Base-by-base conservation (phyloP, 352 stramenopile species). In the Phytopythium sindhum region DNA sequence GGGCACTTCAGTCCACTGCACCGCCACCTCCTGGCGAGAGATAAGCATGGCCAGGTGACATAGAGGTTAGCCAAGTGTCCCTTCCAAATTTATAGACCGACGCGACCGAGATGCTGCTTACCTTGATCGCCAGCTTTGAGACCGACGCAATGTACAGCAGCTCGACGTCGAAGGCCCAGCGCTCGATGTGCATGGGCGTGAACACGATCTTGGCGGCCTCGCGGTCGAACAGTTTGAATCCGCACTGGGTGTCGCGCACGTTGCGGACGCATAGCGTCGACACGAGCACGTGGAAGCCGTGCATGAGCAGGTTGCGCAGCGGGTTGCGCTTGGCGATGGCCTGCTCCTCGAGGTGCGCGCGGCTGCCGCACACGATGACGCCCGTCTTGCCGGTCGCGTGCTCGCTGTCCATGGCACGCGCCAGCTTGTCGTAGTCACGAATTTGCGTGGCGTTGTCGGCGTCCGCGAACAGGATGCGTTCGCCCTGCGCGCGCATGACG, bases 131-230 rank as follows among this genome's bases (percentile, higher is more conserved):
- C 58, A 93, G 73, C 28, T 79, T 76, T 42, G 70, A 84, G 54
- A 62, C 72, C 4, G 69, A 81, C 21, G 86, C 90, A 55, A 98
- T 66, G 71, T 91, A 97, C 29, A 98, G 72, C 63, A 98, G 58
- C 63, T 98, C 94, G n/a, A 98, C 90, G 68, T 98, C 94, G 70
- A 98, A 98, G 23, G 90, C 91, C 94, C 94, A 98, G 42, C 94
- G 87, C 61, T 98, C 85, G 23, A 98, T 91, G 77, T 98, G 94
- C 77, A 98, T 81, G n/a, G 89, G 85, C 47, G 84, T 66, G 71
- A 98, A 98, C 15, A 98, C 63, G 21, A 93, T 66, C 11, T 77
- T 78, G 12, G 90, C 91, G 5, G 90, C 86, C 42, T 74, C 75
- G 51, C 91, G 85, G 57, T 97, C 90, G 63, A 98, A 97, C 19